A percentile compares a stretch with the other conserved stretches of the same genome.
Evolutionary conservation across 139 green algal species (phyloP).

Genomic region (Deuterostichococcus epilithicus): DNA sequence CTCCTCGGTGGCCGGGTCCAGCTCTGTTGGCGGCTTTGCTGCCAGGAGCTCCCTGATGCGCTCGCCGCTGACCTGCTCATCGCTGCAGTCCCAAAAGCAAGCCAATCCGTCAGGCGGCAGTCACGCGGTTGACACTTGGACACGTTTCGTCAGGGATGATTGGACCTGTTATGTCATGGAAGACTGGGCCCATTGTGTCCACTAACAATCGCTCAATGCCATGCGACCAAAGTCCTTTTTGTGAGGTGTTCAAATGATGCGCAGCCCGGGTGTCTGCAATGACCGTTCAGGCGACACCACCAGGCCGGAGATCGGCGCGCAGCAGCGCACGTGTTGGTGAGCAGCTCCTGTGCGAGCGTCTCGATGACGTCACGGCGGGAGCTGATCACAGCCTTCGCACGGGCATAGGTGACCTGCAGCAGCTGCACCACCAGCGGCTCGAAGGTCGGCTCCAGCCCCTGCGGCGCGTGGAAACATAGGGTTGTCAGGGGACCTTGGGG

Average conservation of each 20-base stretch:
- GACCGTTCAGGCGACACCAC: no score
- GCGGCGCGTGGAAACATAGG: neutral
- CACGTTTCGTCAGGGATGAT: no score
- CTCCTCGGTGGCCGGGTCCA: neutral
- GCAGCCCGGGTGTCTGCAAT: neutral
- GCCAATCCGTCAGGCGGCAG: no score
- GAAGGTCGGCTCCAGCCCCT: slow-evolving; percentile 6
- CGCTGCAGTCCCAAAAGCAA: neutral
- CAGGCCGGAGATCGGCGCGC: no score
- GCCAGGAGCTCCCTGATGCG: neutral
- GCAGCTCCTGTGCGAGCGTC: neutral
- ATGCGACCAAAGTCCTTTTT: neutral
- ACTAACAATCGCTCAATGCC: no score
- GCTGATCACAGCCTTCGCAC: slow-evolving; percentile 17
- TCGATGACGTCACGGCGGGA: neutral
- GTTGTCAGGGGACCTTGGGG: no score
- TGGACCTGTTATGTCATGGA: no score
- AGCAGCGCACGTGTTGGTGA: no score
- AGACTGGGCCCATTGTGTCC: no score
- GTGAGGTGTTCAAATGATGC: neutral
- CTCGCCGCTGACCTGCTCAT: neutral
- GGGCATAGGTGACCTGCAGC: slow-evolving; percentile 37
- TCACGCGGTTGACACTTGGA: neutral
- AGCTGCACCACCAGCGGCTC: slow-evolving; percentile 31
- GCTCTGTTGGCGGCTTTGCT: neutral